A percentile compares a stretch with the other conserved stretches of the same genome.
These are phyloP conservation scores for Aspergillus taichungensis DNA, from an alignment of 495 filamentous ascomycete species.

Conservation along the genomic window DNA sequence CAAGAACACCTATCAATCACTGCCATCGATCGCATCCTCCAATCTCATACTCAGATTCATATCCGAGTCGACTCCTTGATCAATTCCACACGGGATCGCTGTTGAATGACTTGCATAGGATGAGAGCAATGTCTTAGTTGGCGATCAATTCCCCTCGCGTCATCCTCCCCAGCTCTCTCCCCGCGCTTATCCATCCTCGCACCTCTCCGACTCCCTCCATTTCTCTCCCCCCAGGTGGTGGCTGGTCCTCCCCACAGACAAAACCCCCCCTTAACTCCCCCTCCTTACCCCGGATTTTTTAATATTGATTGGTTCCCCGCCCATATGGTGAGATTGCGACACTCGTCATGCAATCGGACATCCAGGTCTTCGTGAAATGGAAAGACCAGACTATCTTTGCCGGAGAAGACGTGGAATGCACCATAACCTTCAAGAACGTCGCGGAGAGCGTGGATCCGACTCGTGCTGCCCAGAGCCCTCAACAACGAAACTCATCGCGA, in stretches of 20 bases:
- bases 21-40: too few species aligned
- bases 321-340: constrained; percentile 29
- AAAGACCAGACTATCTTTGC: constrained; percentile 86
- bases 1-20: too few species aligned
- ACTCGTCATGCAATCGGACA: constrained; percentile 52
- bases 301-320: constrained; percentile 13
- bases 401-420: constrained; percentile 88
- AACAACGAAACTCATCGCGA: constrained; percentile 39
- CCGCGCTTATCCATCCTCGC: neutral
- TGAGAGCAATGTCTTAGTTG: too few species aligned
- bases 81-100: too few species aligned
- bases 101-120: too few species aligned
- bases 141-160: too few species aligned
- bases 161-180: neutral
- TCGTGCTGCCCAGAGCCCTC: constrained; percentile 28
- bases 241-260: constrained; percentile 11
- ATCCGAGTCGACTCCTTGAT: too few species aligned
- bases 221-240: constrained; percentile 8
- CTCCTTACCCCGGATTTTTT: constrained; percentile 11
- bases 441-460: constrained; percentile 34
- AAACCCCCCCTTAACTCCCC: neutral
- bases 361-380: constrained; percentile 92
- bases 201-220: neutral
- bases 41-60: too few species aligned
- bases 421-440: constrained; percentile 92